Base-by-base conservation (phyloP, 352 stramenopile species). In the Globisporangium spinosum region DNA sequence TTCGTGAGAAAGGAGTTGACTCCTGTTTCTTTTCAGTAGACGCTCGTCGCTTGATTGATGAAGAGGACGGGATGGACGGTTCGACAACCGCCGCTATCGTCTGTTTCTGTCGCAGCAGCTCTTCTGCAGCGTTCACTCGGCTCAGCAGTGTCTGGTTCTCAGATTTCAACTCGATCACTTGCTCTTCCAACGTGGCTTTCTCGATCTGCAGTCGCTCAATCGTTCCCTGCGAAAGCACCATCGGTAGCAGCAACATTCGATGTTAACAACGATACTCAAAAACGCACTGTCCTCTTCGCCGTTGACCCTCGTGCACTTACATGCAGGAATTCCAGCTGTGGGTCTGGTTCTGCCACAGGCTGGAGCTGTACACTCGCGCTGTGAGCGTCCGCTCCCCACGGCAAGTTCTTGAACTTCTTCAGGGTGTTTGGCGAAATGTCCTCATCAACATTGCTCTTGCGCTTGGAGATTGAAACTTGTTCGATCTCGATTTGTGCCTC, bases 351-450 rank as follows among this genome's bases (percentile, higher is more conserved):
- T 5, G 57, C 0, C 15, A 62, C 29, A n/a, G 62, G 62, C 53
- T 60, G 25, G 7, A 40, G 27, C 59, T 29, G 32, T 34, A 20
- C 8, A 20, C 35, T 17, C 25, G 12, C 40, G 27, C 12, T 51
- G 22, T 35, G 25, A 7, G 32, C 23, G 1, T 35, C 47, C 2
- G 60, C 58, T 6, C 64, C 69, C 65, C 65, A 80, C 9, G 74
- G 66, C 25, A 80, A 72, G 51, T 79, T 79, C 64, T 79, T 79
- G 61, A 83, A 81, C 3, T 69, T 70, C 65, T 83, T 81, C 43
- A 83, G 17, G 20, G 73, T 76, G 12, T 69, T 67, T 1, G 77
- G 71, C 22, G 73, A 81, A 34, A 82, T 73, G 61, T 76, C 71
- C 35, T 80, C 62, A 0, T 68, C 32, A 25, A 64, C 65, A 29